These are phyloP conservation scores for Alternaria arborescens DNA, from an alignment of 2,329 filamentous ascomycete species.

Conservation along the genomic window DNA sequence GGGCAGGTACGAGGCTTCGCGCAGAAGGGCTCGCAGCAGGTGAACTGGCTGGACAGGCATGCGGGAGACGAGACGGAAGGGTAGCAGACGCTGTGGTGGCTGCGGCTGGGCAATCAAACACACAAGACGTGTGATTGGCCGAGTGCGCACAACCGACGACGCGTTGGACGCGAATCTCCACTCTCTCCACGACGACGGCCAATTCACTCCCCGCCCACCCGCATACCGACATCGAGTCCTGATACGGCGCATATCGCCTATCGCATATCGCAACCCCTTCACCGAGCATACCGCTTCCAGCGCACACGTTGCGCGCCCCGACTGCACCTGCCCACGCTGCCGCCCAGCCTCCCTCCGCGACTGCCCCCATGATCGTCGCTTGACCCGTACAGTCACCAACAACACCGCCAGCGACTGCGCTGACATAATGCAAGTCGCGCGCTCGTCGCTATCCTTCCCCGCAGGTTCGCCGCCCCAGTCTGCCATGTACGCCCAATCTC, in stretches of 20 bases:
- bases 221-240: slow-evolving; percentile 4
- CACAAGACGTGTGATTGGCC: slow-evolving; percentile 29
- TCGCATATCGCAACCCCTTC: slow-evolving; percentile 6
- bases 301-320: slow-evolving; percentile 3
- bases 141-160: slow-evolving; percentile 26
- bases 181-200: slow-evolving; percentile 28
- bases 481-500: slow-evolving; percentile 45
- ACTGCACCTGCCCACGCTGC: slow-evolving; percentile 5
- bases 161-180: slow-evolving; percentile 35
- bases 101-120: slow-evolving; percentile 9
- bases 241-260: slow-evolving; percentile 4
- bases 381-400: slow-evolving; percentile 23
- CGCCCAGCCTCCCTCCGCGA: slow-evolving; percentile 3
- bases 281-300: not conserved
- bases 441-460: slow-evolving; percentile 39
- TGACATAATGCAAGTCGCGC: slow-evolving; percentile 48
- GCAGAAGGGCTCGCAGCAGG: slow-evolving; percentile 64
- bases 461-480: slow-evolving; percentile 42
- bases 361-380: slow-evolving; percentile 28
- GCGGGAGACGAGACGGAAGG: slow-evolving; percentile 10
- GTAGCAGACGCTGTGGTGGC: slow-evolving; percentile 2
- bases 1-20: slow-evolving; percentile 68
- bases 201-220: slow-evolving; percentile 28
- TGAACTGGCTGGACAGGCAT: slow-evolving; percentile 49
- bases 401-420: slow-evolving; percentile 24